These are phyloP conservation scores for Gossypium anomalum DNA, from an alignment of 345 rosid genomes.

Conservation along the genomic window DNA sequence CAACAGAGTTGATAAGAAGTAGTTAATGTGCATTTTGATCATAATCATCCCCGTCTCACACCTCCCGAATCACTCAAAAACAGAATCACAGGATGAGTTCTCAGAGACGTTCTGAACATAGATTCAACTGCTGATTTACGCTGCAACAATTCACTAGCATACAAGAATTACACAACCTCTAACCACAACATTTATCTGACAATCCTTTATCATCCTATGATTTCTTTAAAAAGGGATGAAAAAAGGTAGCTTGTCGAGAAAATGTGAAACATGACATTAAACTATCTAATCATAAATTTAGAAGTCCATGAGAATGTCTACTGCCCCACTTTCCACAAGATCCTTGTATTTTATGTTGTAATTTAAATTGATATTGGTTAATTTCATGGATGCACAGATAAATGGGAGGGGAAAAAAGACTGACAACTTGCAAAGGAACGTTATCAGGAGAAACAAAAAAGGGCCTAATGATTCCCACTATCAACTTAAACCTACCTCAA, in stretches of 20 bases:
- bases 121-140: neutral
- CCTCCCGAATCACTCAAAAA: neutral
- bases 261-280: neutral
- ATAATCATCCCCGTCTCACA: neutral
- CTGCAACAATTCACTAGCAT: neutral
- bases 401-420: neutral
- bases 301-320: neutral
- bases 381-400: neutral
- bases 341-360: neutral
- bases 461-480: neutral
- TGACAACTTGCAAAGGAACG: neutral
- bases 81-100: neutral
- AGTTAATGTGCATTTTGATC: neutral
- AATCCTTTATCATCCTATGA: neutral
- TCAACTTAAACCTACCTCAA: constrained; percentile 58
- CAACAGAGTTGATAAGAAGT: neutral
- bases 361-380: neutral
- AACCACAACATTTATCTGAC: neutral
- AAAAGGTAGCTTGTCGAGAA: neutral
- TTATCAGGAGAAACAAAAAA: constrained; percentile 8
- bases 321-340: neutral
- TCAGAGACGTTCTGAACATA: neutral
- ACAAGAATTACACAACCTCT: neutral
- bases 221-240: neutral
- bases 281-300: neutral